phyloP scores from a whole-genome alignment of 1,284 basidiomycete species.

The Clitocybe nebularis region DNA sequence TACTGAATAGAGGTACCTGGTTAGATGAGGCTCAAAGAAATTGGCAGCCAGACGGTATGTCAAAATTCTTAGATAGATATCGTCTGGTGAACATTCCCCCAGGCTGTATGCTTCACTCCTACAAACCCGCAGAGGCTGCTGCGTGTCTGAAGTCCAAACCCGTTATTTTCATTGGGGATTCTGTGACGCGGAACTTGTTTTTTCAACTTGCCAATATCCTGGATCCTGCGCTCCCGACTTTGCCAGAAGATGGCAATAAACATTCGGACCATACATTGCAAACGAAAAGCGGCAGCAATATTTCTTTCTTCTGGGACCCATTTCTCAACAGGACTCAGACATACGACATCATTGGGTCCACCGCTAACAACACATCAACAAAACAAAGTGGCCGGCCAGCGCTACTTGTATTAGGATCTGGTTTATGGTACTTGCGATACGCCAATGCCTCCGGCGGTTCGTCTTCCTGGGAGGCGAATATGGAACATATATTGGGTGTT shows the following conservation, averaged over 20 bases:
- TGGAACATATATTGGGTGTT: slow-evolving; percentile 57
- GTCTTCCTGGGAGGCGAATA: slow-evolving; percentile 70
- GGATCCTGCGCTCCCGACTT: slow-evolving; percentile 54
- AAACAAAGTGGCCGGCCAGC: slow-evolving; percentile 34
- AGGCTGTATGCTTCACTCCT: slow-evolving; percentile 77
- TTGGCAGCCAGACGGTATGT: slow-evolving; percentile 82
- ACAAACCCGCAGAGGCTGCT: slow-evolving; percentile 50
- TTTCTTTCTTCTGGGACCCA: slow-evolving; percentile 79
- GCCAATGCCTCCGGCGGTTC: slow-evolving; percentile 66
- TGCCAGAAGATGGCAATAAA: slow-evolving; percentile 56
- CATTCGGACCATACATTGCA: slow-evolving; percentile 60
- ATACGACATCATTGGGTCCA: slow-evolving; percentile 28
- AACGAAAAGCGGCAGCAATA: slow-evolving; percentile 41
- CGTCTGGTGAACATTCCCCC: neutral
- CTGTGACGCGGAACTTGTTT: slow-evolving; percentile 75
- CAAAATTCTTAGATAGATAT: neutral
- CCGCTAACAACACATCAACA: slow-evolving; percentile 2
- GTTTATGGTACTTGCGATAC: slow-evolving; percentile 85
- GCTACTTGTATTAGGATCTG: slow-evolving; percentile 78
- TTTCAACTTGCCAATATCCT: slow-evolving; percentile 65
- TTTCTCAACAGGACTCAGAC: slow-evolving; percentile 72
- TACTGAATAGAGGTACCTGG: slow-evolving; percentile 77
- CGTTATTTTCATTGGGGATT: slow-evolving; percentile 84
- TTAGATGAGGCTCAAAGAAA: slow-evolving; percentile 60
- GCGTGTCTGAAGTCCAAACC: slow-evolving; percentile 50